Evolutionary conservation across 768 basidiomycete genomes (phyloP).

Genomic region (Tulasnella sp.): DNA sequence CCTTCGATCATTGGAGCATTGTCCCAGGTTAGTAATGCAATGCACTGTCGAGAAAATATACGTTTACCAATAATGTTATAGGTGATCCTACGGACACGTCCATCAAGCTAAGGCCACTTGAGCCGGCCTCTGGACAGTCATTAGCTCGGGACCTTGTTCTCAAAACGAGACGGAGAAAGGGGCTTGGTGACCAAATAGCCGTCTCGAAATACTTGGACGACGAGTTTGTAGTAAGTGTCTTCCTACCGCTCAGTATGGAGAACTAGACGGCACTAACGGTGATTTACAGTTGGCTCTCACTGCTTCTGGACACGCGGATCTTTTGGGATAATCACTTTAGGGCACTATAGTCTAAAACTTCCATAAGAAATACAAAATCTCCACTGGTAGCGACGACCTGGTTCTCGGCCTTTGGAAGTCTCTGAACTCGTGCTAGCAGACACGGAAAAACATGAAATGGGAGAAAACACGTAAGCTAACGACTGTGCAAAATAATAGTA

Average conservation of each 20-base stretch:
- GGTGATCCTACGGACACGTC: slow-evolving; percentile 97
- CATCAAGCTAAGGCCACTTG: slow-evolving; percentile 90
- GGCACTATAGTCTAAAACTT: background rate
- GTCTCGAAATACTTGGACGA: slow-evolving; percentile 97
- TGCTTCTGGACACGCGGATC: slow-evolving; percentile 90
- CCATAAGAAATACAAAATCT: background rate
- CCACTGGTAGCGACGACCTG: background rate
- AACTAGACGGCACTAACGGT: slow-evolving; percentile 14
- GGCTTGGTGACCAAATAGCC: slow-evolving; percentile 91
- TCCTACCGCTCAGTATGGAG: background rate
- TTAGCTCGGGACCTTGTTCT: slow-evolving; percentile 89
- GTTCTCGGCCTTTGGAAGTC: too few relatives aligned
- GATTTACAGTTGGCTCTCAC: slow-evolving; percentile 67
- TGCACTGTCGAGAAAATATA: background rate
- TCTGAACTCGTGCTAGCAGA: background rate
- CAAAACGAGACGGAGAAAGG: slow-evolving; percentile 93
- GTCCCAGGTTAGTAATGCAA: slow-evolving; percentile 63
- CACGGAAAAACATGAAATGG: background rate
- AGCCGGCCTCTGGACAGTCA: slow-evolving; percentile 94
- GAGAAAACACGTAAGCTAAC: background rate
- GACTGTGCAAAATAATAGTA: background rate
- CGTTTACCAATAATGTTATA: slow-evolving; percentile 21
- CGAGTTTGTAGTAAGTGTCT: slow-evolving; percentile 72
- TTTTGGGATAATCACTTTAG: slow-evolving; percentile 42
- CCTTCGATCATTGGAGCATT: slow-evolving; percentile 98